phyloP scores from a whole-genome alignment of 805 yeast species.

The Monosporozyma aquatica region DNA sequence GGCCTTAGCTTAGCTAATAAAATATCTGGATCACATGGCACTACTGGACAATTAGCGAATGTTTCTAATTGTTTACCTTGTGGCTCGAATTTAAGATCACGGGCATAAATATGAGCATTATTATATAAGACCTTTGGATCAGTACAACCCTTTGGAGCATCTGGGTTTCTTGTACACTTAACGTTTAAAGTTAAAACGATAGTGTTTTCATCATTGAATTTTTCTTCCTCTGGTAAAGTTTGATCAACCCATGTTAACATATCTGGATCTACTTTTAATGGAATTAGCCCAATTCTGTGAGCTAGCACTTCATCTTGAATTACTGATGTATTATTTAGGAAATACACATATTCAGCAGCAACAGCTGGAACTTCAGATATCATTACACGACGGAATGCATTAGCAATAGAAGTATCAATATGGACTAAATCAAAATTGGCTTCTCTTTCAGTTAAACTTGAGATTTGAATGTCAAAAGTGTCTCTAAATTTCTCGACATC shows the following conservation, averaged over 20 bases:
- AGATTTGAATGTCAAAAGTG: constrained; percentile 55
- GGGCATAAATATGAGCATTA: constrained; percentile 82
- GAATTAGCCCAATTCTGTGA: constrained; percentile 88
- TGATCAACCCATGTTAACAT: constrained; percentile 72
- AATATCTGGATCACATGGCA: constrained; percentile 80
- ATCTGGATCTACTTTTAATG: constrained; percentile 88
- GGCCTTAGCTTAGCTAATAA: constrained; percentile 89
- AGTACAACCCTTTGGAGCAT: constrained; percentile 67
- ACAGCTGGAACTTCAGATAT: constrained; percentile 93
- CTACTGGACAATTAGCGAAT: constrained; percentile 59
- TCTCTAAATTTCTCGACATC: constrained; percentile 69
- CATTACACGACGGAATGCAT: constrained; percentile 96
- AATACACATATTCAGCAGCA: constrained; percentile 85
- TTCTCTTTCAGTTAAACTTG: constrained; percentile 53
- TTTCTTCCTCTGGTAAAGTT: constrained; percentile 51
- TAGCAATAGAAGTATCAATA: constrained; percentile 86
- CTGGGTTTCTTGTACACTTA: constrained; percentile 75
- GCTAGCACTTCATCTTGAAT: constrained; percentile 96
- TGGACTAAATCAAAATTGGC: constrained; percentile 83
- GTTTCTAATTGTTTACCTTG: constrained; percentile 76
- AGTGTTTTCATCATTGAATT: constrained; percentile 82
- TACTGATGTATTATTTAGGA: constrained; percentile 91
- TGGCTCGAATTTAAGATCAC: constrained; percentile 82
- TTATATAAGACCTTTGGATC: constrained; percentile 78
- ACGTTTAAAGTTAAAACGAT: constrained; percentile 75